These are phyloP conservation scores for Populus deltoides DNA, from an alignment of 345 rosid genomes.

Conservation along the genomic window DNA sequence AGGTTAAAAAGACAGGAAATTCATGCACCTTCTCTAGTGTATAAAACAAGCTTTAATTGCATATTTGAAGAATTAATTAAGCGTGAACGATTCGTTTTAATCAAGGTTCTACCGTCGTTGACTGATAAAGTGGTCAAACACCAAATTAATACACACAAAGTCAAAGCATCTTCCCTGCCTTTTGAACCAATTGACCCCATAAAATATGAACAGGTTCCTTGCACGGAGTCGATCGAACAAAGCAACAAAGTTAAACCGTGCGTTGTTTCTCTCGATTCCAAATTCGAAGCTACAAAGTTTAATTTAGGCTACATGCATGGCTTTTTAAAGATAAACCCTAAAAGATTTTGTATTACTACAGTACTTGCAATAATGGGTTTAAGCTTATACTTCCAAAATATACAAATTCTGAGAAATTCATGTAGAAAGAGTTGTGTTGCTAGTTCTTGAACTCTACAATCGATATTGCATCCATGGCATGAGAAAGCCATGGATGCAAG, in stretches of 20 bases:
- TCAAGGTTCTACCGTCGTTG: not conserved
- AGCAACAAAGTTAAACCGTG: no score
- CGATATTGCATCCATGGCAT: no score
- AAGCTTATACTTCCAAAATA: no score
- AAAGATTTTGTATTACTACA: no score
- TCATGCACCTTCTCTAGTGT: not conserved
- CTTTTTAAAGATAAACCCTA: not conserved
- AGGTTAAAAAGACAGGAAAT: not conserved
- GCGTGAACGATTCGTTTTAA: not conserved
- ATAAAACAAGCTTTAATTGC: not conserved
- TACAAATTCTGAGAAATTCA: no score
- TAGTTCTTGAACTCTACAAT: no score
- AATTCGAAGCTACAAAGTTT: not conserved
- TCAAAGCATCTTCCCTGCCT: conserved; percentile 14
- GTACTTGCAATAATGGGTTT: no score
- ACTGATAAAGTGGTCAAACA: not conserved
- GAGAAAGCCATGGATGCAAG: no score
- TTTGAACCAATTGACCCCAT: conserved; percentile 5
- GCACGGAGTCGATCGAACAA: no score
- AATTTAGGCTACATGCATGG: not conserved
- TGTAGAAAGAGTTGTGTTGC: no score
- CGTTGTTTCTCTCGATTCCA: not conserved
- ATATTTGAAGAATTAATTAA: not conserved
- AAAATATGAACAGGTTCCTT: no score
- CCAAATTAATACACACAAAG: not conserved